A percentile compares a stretch with the other conserved stretches of the same genome.
Conservation (phyloP, 2,329 filamentous ascomycete genomes). For the Hymenoscyphus scutula region DNA sequence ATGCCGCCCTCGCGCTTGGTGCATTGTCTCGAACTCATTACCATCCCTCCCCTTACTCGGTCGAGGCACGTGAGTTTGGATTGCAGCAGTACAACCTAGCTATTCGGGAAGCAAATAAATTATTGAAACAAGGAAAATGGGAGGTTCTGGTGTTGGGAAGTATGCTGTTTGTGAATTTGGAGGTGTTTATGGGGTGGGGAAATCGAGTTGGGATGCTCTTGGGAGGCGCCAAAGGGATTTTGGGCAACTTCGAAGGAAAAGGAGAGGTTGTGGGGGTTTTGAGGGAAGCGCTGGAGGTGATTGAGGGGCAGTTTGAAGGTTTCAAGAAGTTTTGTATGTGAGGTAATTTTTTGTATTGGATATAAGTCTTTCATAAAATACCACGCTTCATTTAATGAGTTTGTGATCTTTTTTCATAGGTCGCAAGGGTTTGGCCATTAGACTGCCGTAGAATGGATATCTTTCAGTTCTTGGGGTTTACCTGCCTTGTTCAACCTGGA, state of each 20-base stretch:
- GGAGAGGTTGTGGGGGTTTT: not conserved
- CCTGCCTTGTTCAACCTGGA: no score
- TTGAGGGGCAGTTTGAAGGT: not conserved
- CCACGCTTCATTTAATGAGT: no score
- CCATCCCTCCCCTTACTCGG: constrained; percentile 37
- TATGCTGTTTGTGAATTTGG: not conserved
- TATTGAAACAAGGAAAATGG: not conserved
- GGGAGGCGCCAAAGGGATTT: not conserved
- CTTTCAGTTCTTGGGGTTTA: no score
- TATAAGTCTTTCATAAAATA: no score
- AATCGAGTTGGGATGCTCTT: not conserved
- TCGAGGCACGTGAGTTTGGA: constrained; percentile 35
- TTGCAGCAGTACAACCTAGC: constrained; percentile 26
- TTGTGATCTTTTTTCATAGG: no score
- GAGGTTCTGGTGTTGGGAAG: not conserved
- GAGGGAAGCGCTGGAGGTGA: not conserved
- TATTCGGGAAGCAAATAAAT: constrained; percentile 18
- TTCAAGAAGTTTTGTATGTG: not conserved
- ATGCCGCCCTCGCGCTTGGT: constrained; percentile 14
- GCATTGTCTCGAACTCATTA: constrained; percentile 25
- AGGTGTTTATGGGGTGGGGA: not conserved
- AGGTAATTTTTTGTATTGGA: no score
- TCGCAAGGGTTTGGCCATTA: no score
- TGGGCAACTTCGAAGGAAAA: not conserved
- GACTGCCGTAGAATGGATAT: no score